Evolutionary conservation across 805 yeast genomes (phyloP), one percentile per base, ranked within the genome.

Genomic region (Starmera amethionina): DNA sequence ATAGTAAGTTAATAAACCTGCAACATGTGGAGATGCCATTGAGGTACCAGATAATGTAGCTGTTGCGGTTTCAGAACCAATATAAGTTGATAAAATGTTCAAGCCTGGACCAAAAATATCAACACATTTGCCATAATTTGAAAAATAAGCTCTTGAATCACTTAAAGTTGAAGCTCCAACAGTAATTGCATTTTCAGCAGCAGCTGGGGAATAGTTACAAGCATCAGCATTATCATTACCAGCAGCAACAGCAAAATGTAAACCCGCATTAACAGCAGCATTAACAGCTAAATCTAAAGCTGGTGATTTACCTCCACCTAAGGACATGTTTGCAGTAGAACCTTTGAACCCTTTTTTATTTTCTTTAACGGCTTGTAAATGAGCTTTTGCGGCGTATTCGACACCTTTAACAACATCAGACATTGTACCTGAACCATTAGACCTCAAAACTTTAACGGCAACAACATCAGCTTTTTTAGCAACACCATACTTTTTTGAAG

Each of bases 41-140:
- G 97, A 90, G 10, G 97, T 90, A 65, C 98, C 98, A 32, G 95
- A 83, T 59, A 84, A 70, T 32, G 85, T 76, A 35, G 93, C 88
- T 49, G 90, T 82, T 34, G 88, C 84, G 40, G 75, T 63, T 39
- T 73, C 70, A 4, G 87, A 78, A 35, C 94, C 93, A 59, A 80
- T 83, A 60, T 82, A 84, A 32, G 90, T 82, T 35, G 96, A 86
- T 50, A 82, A 70, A 45, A 90, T 77, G 60, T 86, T 82, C 55
- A 87, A 80, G 56, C 98, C 98, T 19, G 98, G 98, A 27, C 95
- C 98, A 59, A 87, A 90, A 48, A 90, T 82, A 58, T 90, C 97
- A 43, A 93, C 97, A 72, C 98, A 90, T 58, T 73, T 75, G 61
- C 98, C 98, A 64, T 75, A 88, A 73, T 90, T 93, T 41, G 97